These are phyloP conservation scores for Trichoderma simmonsii DNA, from an alignment of 2,329 filamentous ascomycete genomes.

Conservation along the genomic window DNA sequence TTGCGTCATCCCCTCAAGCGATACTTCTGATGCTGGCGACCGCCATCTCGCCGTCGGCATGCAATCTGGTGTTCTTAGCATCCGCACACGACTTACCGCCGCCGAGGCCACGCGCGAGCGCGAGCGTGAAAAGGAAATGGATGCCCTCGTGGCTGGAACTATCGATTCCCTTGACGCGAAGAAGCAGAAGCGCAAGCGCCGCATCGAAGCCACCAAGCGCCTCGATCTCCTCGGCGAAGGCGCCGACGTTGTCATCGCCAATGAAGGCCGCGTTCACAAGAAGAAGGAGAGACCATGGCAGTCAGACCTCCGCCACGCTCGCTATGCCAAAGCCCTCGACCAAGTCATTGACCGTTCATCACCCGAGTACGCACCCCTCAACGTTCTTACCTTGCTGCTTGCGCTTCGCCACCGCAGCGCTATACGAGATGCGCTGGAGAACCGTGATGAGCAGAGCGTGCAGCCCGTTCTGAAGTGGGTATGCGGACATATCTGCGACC, in stretches of 20 bases:
- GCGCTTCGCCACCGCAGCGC: slow-evolving; percentile 86
- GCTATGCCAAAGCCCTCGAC: slow-evolving; percentile 77
- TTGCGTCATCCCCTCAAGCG: slow-evolving; percentile 57
- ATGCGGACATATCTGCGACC: slow-evolving; percentile 74
- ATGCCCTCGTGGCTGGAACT: slow-evolving; percentile 72
- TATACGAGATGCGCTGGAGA: slow-evolving; percentile 73
- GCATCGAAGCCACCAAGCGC: slow-evolving; percentile 43
- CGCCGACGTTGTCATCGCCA: slow-evolving; percentile 84
- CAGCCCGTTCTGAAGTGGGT: slow-evolving; percentile 83
- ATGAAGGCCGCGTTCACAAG: slow-evolving; percentile 49
- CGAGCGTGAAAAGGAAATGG: slow-evolving; percentile 80
- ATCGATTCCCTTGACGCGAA: slow-evolving; percentile 74
- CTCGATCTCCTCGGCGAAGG: slow-evolving; percentile 82
- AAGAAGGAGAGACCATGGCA: slow-evolving; percentile 77
- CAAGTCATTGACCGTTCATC: slow-evolving; percentile 60
- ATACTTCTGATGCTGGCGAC: slow-evolving; percentile 59
- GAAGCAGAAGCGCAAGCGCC: slow-evolving; percentile 65
- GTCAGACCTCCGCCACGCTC: slow-evolving; percentile 70
- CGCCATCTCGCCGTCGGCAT: slow-evolving; percentile 94
- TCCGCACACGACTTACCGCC: slow-evolving; percentile 84
- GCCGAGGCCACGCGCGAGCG: slow-evolving; percentile 72
- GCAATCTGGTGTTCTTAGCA: slow-evolving; percentile 86
- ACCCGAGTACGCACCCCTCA: slow-evolving; percentile 56
- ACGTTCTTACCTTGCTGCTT: slow-evolving; percentile 72
- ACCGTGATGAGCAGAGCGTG: slow-evolving; percentile 76